These are phyloP conservation scores for Trichomonascaceae sp. DNA, from an alignment of 1,139 yeast species.

Conservation along the genomic window DNA sequence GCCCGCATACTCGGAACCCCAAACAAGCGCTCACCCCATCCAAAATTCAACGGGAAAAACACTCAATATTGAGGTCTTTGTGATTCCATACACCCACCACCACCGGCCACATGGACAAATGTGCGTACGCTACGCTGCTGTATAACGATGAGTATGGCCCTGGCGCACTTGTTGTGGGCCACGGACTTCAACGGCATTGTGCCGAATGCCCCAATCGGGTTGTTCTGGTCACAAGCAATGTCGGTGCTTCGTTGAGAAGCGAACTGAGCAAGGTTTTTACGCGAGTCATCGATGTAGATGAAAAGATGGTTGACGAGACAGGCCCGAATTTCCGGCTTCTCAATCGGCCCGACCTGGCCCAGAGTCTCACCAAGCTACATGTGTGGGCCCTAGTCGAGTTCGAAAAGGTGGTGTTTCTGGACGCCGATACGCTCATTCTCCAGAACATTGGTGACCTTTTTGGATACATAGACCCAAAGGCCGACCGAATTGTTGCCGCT, in stretches of 20 bases:
- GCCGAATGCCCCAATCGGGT: constrained; percentile 13
- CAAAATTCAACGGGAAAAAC: no score
- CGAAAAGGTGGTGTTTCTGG: constrained; percentile 58
- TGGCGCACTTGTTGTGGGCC: constrained; percentile 59
- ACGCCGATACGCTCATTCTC: constrained; percentile 68
- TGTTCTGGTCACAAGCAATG: constrained; percentile 24
- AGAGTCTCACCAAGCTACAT: constrained; percentile 59
- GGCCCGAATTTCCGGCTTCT: constrained; percentile 33
- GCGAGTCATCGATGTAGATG: constrained; percentile 23
- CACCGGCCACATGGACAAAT: constrained; percentile 3
- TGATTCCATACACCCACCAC: no score
- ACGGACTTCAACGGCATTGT: constrained; percentile 22
- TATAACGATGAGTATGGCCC: constrained; percentile 57
- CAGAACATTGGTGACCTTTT: constrained; percentile 32
- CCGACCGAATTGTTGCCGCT: constrained; percentile 37
- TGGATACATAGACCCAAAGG: constrained; percentile 10
- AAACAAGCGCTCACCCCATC: no score
- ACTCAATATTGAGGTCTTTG: no score
- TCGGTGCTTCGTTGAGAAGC: constrained; percentile 14
- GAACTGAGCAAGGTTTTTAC: constrained; percentile 20
- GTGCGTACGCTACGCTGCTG: constrained; percentile 55
- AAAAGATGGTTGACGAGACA: constrained; percentile 17
- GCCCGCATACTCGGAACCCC: no score
- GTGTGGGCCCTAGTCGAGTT: constrained; percentile 55
- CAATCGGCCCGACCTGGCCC: constrained; percentile 60